Evolutionary conservation across 768 basidiomycete genomes (phyloP), one percentile per base, ranked within the genome.

Genomic region (Baorangia bicolor): DNA sequence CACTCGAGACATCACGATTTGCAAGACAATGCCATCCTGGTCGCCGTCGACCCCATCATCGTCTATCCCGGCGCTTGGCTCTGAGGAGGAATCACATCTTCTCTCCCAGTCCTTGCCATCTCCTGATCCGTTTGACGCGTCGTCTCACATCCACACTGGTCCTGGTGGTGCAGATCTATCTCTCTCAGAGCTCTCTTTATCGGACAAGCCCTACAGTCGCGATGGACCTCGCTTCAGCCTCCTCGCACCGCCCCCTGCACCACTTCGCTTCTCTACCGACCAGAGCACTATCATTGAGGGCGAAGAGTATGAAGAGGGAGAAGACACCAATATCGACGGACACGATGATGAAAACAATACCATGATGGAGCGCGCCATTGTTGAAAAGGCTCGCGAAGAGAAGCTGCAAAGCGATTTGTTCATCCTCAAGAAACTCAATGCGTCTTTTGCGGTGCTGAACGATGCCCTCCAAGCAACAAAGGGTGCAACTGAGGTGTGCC

Each of bases 401-500:
- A 89, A 86, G 67, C 73, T 92, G 33, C 85, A 86, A 59, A 83
- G 81, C 62, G 90, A 92, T 70, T 66, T 90, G 13, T 84, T 87
- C 65, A 78, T 89, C 55, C 74, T 92, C 61, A 84, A 76, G 67
- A 89, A 89, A 67, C 69, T 92, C 18, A 92, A 92, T 63, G 71
- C 82, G 13, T 78, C 87, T 5, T 87, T 92, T 58, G 79, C 85
- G 14, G 62, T 77, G 43, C 87, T 88, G 64, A 86, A 85, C 56
- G 85, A 88, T 27, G 86, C 88, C 10, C 70, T 92, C 54, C 75
- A 75, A 31, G 81, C 82, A 50, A 80, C 85, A 3, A 81, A 81
- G 59, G 80, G 83, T 30, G 83, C 83, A n/a, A 90, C 87, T 53
- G 83, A 90, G 74, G 90, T 89, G 57, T 47, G 81, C 67, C 14